Evolutionary conservation across 2,329 filamentous ascomycete species (phyloP).

Genomic region (Pseudogymnoascus destructans): DNA sequence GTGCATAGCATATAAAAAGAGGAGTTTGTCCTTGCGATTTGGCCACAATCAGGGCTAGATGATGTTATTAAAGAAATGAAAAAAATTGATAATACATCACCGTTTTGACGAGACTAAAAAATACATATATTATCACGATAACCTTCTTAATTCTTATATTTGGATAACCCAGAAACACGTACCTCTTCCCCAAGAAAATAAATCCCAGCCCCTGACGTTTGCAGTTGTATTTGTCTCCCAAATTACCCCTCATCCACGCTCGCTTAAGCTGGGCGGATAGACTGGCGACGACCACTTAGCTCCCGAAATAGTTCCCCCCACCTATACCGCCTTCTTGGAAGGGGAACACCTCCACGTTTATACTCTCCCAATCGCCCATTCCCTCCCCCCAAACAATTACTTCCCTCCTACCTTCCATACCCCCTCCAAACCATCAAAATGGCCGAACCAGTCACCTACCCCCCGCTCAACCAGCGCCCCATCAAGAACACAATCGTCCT

Average conservation of each 20-base stretch:
- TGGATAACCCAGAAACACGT: neutral
- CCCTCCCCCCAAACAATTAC: neutral
- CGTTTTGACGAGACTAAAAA: neutral
- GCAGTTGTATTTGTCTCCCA: neutral
- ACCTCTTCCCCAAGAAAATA: neutral
- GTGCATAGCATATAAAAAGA: slow-evolving; percentile 10
- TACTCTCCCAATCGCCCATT: neutral
- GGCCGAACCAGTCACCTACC: slow-evolving; percentile 26
- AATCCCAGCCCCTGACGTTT: neutral
- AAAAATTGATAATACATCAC: slow-evolving; percentile 5
- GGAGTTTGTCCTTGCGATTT: slow-evolving; percentile 9
- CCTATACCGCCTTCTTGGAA: slow-evolving; percentile 1
- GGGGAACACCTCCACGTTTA: slow-evolving; percentile 2
- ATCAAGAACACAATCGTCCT: slow-evolving; percentile 88
- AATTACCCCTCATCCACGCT: slow-evolving; percentile 3
- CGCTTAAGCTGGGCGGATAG: slow-evolving; percentile 4
- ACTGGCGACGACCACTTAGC: neutral
- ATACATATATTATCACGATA: neutral
- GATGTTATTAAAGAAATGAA: slow-evolving; percentile 6
- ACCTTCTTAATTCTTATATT: neutral
- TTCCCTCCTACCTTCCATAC: neutral
- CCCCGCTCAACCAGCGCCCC: slow-evolving; percentile 69
- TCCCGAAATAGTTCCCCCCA: slow-evolving; percentile 7
- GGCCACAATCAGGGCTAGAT: slow-evolving; percentile 8
- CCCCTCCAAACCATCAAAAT: neutral